Base-by-base conservation (phyloP, 306 rosid species). In the Luffa acutangula region DNA sequence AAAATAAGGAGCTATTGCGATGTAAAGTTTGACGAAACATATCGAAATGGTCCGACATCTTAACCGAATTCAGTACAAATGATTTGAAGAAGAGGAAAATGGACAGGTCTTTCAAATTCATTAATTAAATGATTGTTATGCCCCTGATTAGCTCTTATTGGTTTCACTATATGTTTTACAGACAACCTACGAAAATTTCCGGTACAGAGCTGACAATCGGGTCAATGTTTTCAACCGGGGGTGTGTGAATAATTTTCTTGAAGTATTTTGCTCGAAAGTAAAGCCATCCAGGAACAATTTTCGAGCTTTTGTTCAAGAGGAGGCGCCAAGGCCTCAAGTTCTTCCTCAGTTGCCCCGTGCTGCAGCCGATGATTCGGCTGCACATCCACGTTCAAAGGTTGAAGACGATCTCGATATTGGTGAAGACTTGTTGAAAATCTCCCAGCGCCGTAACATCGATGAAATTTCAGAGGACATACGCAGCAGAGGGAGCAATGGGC, bases 141-240 rank as follows among this genome's bases (percentile, higher is more conserved):
- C 4, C 25, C 13, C 74, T 72, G 14, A 42, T 11, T 41, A n/a
- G 17, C 31, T 9, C 41, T 13, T 46, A 54, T 43, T 9, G 77
- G 41, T 33, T 74, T 51, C 9, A 51, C 62, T 15, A 1, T 51
- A 25, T 17, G 53, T 39, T 82, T 80, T 78, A 76, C 97, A 94
- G 98, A 94, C 98, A 37, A 94, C 98, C 65, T 90, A 92, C 65
- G 97, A 94, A 65, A 94, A 94, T 78, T 94, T 89, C 89, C 87
- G 97, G 82, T 86, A 90, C 81, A 87, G 92, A 89, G 93, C 89
- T 56, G 98, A 93, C 69, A 86, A 82, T 84, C 87, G 97, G 90
- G 75, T 79, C 75, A 94, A 92, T 80, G 91, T 86, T 80, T 92
- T 85, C 84, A 85, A 94, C 75, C 90, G 82, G 58, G 98, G 97